Base-by-base conservation (phyloP, 345 rosid species). In the Ailanthus altissimus region DNA sequence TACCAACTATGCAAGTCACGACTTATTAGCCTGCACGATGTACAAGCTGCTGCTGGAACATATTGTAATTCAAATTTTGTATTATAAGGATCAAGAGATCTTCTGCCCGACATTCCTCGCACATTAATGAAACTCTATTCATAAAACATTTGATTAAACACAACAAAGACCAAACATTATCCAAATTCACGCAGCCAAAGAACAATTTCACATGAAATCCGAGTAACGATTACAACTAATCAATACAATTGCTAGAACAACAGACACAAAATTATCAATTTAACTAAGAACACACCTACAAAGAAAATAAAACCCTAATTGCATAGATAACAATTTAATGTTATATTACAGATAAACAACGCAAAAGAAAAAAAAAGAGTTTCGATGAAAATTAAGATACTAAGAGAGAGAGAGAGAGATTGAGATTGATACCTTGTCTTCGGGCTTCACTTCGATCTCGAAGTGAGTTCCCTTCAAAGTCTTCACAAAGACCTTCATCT, bases 401-500 rank as follows among this genome's bases (percentile, higher is more conserved):
- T n/a, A 28, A 57, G 38, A 21, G 21, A 47, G 38, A 15, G 21
- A 56, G 21, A 49, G 38, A 15, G 21, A 56, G 21, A 49, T 11
- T 21, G 21, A 56, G 21, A 49, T 8, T 21, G 46, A 49, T 23
- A 86, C 89, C 71, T 68, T 72, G 57, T 86, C 86, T 42, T 82
- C 84, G 28, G 87, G 87, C 23, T 70, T 76, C 67, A 82, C 89
- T 76, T 86, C 83, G 81, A 86, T 76, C 36, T 86, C 87, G 81
- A 86, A 86, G 75, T 77, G 67, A 56, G 83, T 80, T 21, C 87
- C 87, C 72, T 86, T 86, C 85, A 86, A 77, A 49, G 87, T 86
- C 80, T 86, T 86, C 2, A 86, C 85, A 40, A 78, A 82, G 70
- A 86, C 76, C 85, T 84, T 86, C 89, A 86, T 86, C 85, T 69